phyloP scores from a whole-genome alignment of 176 grass and related monocot species.

The Carex scoparia region DNA sequence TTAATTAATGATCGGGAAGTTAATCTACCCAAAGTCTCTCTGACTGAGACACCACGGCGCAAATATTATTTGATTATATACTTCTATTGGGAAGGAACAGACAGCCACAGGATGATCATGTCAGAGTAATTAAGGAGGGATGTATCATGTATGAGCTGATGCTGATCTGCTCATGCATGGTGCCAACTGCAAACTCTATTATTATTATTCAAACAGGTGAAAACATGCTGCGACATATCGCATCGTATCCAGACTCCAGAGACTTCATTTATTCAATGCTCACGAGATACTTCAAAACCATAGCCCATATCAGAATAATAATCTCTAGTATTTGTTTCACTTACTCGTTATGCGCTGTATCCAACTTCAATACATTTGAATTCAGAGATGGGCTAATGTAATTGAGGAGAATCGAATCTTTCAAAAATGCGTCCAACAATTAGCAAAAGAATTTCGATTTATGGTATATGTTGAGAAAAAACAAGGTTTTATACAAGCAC shows the following conservation, averaged over 20 bases:
- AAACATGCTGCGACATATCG: conserved; percentile 16
- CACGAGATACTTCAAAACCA: neutral
- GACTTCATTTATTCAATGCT: neutral
- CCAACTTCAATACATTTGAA: neutral
- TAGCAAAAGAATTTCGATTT: neutral
- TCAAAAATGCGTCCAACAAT: neutral
- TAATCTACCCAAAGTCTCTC: neutral
- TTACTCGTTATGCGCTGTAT: neutral
- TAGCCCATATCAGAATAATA: neutral
- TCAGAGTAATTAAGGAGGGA: neutral
- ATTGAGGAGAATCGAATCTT: neutral
- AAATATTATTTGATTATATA: neutral
- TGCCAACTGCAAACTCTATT: neutral
- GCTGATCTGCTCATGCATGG: neutral
- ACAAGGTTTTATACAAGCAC: neutral
- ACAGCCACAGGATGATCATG: neutral
- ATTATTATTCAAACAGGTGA: conserved; percentile 2
- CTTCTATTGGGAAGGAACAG: conserved; percentile 10
- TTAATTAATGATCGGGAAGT: no score
- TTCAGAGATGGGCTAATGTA: no score
- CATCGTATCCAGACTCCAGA: neutral
- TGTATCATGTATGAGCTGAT: neutral
- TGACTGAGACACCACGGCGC: neutral
- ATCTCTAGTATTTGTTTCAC: neutral
- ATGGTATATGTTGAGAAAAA: neutral